phyloP scores from a whole-genome alignment of 805 yeast genomes.

The Saccharomyces paradoxus region DNA sequence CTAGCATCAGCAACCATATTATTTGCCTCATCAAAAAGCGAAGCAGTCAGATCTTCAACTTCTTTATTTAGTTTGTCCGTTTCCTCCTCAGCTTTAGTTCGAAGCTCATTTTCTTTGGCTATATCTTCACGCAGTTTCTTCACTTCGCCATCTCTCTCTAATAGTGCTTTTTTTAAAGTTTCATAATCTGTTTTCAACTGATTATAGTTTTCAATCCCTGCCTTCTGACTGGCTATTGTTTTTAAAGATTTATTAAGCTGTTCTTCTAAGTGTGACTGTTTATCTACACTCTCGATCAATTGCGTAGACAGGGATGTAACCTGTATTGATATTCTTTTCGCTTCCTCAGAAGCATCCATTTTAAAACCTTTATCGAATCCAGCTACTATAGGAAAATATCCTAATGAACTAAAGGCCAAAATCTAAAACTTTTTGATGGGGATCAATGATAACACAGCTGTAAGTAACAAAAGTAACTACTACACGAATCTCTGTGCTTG shows the following conservation, averaged over 20 bases:
- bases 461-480: not conserved
- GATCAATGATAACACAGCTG: not conserved
- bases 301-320: conserved; percentile 51
- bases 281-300: conserved; percentile 51
- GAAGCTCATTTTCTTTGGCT: conserved; percentile 29
- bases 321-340: conserved; percentile 43
- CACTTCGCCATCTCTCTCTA: conserved; percentile 20
- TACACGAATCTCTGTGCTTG: not conserved
- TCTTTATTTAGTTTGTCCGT: conserved; percentile 57
- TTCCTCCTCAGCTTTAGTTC: conserved; percentile 48
- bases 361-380: not conserved
- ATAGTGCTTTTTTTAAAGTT: conserved; percentile 26
- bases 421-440: not conserved
- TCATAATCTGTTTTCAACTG: conserved; percentile 28
- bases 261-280: conserved; percentile 49
- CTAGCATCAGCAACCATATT: conserved; percentile 76
- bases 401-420: not conserved
- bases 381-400: not conserved
- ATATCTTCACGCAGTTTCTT: conserved; percentile 27
- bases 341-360: conserved; percentile 28
- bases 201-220: conserved; percentile 20
- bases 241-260: conserved; percentile 36
- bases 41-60: conserved; percentile 70
- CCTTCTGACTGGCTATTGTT: conserved; percentile 22
- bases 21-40: conserved; percentile 77